These are phyloP conservation scores for Cryphonectria parasitica DNA, from an alignment of 2,329 filamentous ascomycete species.

Conservation along the genomic window DNA sequence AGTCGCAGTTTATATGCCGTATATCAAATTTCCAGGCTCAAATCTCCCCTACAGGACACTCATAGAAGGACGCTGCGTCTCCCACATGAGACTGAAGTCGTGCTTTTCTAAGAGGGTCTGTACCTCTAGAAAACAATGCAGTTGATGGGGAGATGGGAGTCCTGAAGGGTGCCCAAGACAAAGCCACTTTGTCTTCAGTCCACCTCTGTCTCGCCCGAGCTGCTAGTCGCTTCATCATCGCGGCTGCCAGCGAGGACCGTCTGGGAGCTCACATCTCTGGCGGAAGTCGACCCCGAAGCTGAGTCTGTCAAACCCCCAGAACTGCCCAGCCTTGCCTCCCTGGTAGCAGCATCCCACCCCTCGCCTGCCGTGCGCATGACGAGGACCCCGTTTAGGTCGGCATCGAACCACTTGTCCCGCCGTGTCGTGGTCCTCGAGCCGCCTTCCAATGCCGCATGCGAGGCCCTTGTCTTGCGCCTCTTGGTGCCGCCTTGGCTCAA, in stretches of 20 bases:
- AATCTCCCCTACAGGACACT: not conserved
- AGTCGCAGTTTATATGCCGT: not conserved
- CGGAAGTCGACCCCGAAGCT: not conserved
- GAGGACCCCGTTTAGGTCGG: slow-evolving; percentile 56
- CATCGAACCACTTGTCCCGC: slow-evolving; percentile 68
- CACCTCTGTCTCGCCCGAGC: slow-evolving; percentile 4
- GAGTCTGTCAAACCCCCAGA: slow-evolving; percentile 7
- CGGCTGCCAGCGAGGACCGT: slow-evolving; percentile 11
- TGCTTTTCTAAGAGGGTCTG: not conserved
- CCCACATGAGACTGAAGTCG: not conserved
- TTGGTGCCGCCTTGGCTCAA: slow-evolving; percentile 60
- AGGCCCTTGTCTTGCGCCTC: slow-evolving; percentile 69
- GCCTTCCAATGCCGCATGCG: slow-evolving; percentile 71
- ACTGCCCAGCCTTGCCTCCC: slow-evolving; percentile 15
- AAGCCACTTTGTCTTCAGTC: not conserved
- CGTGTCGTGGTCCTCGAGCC: slow-evolving; percentile 65
- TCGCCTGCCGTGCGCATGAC: slow-evolving; percentile 60
- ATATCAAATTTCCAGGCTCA: not conserved
- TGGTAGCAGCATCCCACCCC: slow-evolving; percentile 34
- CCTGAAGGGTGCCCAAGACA: not conserved
- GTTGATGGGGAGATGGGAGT: not conserved
- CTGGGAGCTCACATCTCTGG: not conserved
- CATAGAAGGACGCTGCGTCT: not conserved
- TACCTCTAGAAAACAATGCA: not conserved
- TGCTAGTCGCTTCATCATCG: slow-evolving; percentile 10